Conservation (phyloP, 306 rosid species). For the Sophora flavescens region DNA sequence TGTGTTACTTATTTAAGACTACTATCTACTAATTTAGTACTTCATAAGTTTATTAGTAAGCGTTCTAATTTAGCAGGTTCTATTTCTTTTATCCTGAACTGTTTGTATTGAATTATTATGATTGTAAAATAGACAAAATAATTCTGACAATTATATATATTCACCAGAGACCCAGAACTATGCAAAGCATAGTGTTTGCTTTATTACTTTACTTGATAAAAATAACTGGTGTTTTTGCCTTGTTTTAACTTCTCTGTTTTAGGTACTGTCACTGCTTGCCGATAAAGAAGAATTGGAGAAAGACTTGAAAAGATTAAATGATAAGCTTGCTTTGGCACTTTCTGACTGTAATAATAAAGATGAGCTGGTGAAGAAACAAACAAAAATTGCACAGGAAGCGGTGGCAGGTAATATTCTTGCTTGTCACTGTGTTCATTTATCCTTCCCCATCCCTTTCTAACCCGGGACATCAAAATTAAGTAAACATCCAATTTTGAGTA, state of each 20-base stretch:
- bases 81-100: background rate
- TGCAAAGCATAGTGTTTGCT: background rate
- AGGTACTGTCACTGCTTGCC: conserved; percentile 63
- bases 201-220: conserved; percentile 10
- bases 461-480: conserved; percentile 12
- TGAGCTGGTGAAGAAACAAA: conserved; percentile 78
- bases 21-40: background rate
- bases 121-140: conserved; percentile 12
- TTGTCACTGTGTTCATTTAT: conserved; percentile 25
- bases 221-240: background rate
- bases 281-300: conserved; percentile 82
- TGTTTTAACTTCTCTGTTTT: conserved; percentile 41
- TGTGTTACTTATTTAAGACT: conserved; percentile 26
- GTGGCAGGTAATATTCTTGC: conserved; percentile 60
- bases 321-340: conserved; percentile 65
- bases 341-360: conserved; percentile 75
- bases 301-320: conserved; percentile 63
- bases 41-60: conserved; percentile 23
- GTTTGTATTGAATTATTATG: conserved; percentile 28
- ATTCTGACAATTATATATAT: background rate
- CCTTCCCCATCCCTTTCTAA: background rate
- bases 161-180: conserved; percentile 16
- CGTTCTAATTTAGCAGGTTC: background rate
- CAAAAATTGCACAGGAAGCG: conserved; percentile 78
- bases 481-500: background rate